phyloP scores from a whole-genome alignment of 805 yeast species.

The Suhomyces xylopsoci region DNA sequence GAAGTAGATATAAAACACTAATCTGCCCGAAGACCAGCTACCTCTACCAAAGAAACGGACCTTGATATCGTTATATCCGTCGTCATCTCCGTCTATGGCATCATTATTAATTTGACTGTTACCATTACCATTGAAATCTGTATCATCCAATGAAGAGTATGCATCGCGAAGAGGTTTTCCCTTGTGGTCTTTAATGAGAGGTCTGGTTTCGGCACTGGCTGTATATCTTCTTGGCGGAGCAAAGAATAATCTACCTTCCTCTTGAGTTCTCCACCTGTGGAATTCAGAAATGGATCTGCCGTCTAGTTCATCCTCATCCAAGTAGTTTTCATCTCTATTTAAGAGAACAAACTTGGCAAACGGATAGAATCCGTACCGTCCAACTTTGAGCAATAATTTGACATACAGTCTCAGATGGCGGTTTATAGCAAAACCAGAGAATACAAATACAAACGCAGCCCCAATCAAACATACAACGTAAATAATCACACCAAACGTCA shows the following conservation, averaged over 20 bases:
- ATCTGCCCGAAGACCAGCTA: slow-evolving; percentile 80
- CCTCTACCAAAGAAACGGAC: slow-evolving; percentile 86
- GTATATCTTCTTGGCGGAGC: slow-evolving; percentile 57
- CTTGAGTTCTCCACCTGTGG: slow-evolving; percentile 79
- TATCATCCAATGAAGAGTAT: slow-evolving; percentile 28
- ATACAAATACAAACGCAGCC: slow-evolving; percentile 43
- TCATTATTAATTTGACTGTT: slow-evolving; percentile 3
- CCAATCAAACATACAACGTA: slow-evolving; percentile 51
- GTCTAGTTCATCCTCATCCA: slow-evolving; percentile 83
- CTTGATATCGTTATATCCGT: slow-evolving; percentile 30
- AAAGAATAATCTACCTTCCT: slow-evolving; percentile 76
- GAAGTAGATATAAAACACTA: slow-evolving; percentile 68
- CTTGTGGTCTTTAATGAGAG: slow-evolving; percentile 40
- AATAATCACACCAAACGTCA: slow-evolving; percentile 67
- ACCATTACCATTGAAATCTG: neutral
- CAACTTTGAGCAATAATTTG: slow-evolving; percentile 55
- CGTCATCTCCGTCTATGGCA: slow-evolving; percentile 15
- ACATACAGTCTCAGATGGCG: slow-evolving; percentile 61
- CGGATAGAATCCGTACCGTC: slow-evolving; percentile 73
- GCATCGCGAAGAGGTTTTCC: slow-evolving; percentile 40
- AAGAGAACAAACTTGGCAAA: slow-evolving; percentile 87
- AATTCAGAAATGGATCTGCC: slow-evolving; percentile 85
- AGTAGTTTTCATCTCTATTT: slow-evolving; percentile 72
- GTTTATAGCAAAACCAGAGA: slow-evolving; percentile 41
- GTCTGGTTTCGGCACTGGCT: slow-evolving; percentile 28